These are phyloP conservation scores for Phytophthora sp. DNA, from an alignment of 352 stramenopile genomes.

Conservation along the genomic window DNA sequence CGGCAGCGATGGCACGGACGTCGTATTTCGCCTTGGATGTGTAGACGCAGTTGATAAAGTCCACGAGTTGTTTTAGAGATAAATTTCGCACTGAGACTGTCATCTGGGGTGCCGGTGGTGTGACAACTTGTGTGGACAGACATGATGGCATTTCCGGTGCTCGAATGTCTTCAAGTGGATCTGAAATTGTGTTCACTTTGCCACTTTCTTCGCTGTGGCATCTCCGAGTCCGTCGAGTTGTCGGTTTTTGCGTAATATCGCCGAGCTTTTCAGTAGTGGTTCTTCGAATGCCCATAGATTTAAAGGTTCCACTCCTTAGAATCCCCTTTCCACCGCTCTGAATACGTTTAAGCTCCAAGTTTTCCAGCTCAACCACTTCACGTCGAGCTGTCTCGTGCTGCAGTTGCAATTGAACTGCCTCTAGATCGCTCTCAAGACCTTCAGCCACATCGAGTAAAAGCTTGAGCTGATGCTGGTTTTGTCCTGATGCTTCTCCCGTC, in stretches of 20 bases:
- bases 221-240: constrained; percentile 31
- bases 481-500: constrained; percentile 7
- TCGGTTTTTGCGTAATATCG: background rate
- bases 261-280: constrained; percentile 9
- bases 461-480: constrained; percentile 60
- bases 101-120: background rate
- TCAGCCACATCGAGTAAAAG: constrained; percentile 69
- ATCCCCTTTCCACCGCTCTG: constrained; percentile 3
- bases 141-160: constrained; percentile 2
- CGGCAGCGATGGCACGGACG: constrained; percentile 38
- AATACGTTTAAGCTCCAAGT: constrained; percentile 44
- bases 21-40: constrained; percentile 79
- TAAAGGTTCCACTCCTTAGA: constrained; percentile 4
- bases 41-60: constrained; percentile 77
- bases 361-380: constrained; percentile 57
- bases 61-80: constrained; percentile 81
- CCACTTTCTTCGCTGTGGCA: constrained; percentile 17
- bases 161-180: constrained; percentile 13
- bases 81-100: constrained; percentile 45
- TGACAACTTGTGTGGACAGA: background rate
- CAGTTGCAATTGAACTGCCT: constrained; percentile 47
- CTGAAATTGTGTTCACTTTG: background rate
- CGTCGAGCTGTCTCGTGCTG: constrained; percentile 55
- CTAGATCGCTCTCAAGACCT: constrained; percentile 64
- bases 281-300: background rate